Percentiles rank a stretch among this genome's conserved stretches.
Conservation (phyloP, 179 eudicot species). For the Gypsophila paniculata region DNA sequence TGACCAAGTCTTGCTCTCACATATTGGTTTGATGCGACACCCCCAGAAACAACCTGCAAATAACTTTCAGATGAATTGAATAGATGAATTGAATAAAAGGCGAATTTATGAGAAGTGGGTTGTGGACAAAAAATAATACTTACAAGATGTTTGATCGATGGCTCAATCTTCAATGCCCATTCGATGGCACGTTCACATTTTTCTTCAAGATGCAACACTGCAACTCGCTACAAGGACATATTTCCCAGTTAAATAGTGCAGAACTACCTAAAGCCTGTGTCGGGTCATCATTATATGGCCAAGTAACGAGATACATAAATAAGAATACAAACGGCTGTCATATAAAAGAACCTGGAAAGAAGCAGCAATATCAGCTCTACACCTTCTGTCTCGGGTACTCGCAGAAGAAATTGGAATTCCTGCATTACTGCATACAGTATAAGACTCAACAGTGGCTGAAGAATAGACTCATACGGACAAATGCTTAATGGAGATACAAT, state of each 20-base stretch:
- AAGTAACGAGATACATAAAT: background rate
- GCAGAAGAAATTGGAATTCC: slow-evolving; percentile 69
- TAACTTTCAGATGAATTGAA: background rate
- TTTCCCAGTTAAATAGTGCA: slow-evolving; percentile 3
- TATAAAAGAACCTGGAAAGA: slow-evolving; percentile 70
- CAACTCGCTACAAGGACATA: slow-evolving; percentile 61
- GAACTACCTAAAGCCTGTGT: background rate
- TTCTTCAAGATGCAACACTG: slow-evolving; percentile 89
- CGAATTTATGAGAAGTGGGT: slow-evolving; percentile 12
- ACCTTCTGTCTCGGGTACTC: slow-evolving; percentile 59
- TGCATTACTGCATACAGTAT: slow-evolving; percentile 48
- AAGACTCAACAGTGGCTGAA: slow-evolving; percentile 12
- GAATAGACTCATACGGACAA: background rate
- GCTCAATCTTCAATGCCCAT: slow-evolving; percentile 87
- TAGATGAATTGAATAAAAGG: slow-evolving; percentile 1
- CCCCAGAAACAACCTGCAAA: slow-evolving; percentile 86
- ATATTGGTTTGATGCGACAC: slow-evolving; percentile 88
- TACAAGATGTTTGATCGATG: slow-evolving; percentile 76
- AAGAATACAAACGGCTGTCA: background rate
- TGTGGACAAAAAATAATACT: slow-evolving; percentile 12
- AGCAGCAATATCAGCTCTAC: slow-evolving; percentile 91
- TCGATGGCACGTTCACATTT: slow-evolving; percentile 88
- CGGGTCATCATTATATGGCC: background rate
- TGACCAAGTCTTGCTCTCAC: slow-evolving; percentile 71
- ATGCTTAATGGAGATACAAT: background rate